Evolutionary conservation across 805 yeast genomes (phyloP), one percentile per base, ranked within the genome.

Genomic region (Candida oleophila): DNA sequence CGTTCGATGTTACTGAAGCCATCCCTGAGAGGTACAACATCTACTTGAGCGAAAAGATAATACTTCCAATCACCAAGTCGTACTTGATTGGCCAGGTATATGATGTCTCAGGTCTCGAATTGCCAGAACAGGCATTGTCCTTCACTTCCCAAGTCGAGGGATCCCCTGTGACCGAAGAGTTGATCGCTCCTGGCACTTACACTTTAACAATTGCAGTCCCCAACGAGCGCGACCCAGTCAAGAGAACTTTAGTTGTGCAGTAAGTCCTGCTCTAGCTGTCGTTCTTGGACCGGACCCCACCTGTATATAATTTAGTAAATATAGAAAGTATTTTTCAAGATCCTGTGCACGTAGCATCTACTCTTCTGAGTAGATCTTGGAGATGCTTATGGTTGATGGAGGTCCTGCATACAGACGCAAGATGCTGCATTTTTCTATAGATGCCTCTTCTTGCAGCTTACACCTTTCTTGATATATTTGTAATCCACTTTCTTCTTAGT

Each of bases 91-190:
- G 53, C 14, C 46, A 56, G 7, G 53, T 64, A 12, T 66, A 57
- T 49, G 60, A 62, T 36, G 51, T 61, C 30, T 54, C 72, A 8
- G 76, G 76, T 35, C 52, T 60, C 18, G 59, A 61, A 40, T 59
- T 71, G 15, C 66, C 71, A 15, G 44, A 47, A 2, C 18, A 55
- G 2, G 52, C 55, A 22, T 60, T 70, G 46, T 52, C 56, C 47
- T 19, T 58, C 25, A 12, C 32, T 11, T 41, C 36, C 8, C 16
- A 44, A 4, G 37, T 40, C 3, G 39, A 46, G 21, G 22, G 19
- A 7, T 7, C 39, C 22, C 22, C 18, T 7, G 52, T 50, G 30
- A 40, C 57, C 16, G 47, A 32, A 2, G 62, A 55, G 36, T 58
- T 66, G 28, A 45, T 51, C 38, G 54, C 50, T 9, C 51, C 57